Evolutionary conservation across 2,329 filamentous ascomycete genomes (phyloP), one percentile per base, ranked within the genome.

Genomic region (Ceratocystis huliohia): DNA sequence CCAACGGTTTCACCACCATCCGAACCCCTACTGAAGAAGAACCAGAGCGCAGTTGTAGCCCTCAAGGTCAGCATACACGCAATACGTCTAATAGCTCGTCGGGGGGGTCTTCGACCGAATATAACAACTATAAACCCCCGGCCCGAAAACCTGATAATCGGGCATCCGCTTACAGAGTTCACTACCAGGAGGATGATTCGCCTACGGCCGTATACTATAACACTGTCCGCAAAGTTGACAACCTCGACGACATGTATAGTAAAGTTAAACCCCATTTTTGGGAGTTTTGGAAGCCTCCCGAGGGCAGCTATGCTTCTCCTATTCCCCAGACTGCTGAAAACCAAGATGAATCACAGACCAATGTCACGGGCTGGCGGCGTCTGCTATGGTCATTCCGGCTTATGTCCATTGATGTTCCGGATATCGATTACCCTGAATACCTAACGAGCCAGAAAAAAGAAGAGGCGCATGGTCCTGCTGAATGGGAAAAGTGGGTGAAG

Each of bases 401-500:
- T 1, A 63, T 68, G 5, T 65, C 63, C 3, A 65, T 65, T 17
- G 79, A 76, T 53, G 75, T 85, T 22, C 73, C 74, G 8, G 71
- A 74, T 0, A 41, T 78, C 5, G 77, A 82, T 6, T 95, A 96
- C 71, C 82, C 84, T 0, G 64, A 66, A 37, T 84, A 88, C 0
- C 85, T 83, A 72, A 84, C 88, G 69, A 84, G 82, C 66, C 82
- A 87, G 33, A 80, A 86, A 66, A 80, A 84, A 10, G 83, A 86
- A 56, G 82, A 81, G 7, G 81, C 84, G 62, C 85, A 89, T 0
- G 33, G 22, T 3, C 22, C 63, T 25, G 62, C 66, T n/a, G 77
- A 84, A 57, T 99, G 94, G 94, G 85, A 86, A 71, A 88, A 86
- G 68, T 96, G 92, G 76, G 78, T 97, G 63, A 87, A 85, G 72